Evolutionary conservation across 2,329 filamentous ascomycete genomes (phyloP), one percentile per base, ranked within the genome.

Genomic region (Ophiostoma pallidulum): DNA sequence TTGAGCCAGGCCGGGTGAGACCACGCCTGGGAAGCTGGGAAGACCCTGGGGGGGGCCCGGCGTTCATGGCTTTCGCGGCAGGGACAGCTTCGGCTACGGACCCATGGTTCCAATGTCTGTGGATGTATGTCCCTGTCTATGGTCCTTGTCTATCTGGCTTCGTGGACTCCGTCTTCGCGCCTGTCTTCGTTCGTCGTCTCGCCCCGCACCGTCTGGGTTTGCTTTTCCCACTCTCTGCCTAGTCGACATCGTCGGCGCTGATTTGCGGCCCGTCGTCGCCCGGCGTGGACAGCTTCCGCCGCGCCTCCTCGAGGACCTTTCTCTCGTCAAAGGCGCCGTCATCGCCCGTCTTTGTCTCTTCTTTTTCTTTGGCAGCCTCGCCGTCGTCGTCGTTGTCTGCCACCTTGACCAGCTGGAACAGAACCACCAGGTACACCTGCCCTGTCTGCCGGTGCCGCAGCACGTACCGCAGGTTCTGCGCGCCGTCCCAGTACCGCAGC

Each of bases 381-480:
- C 77, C 78, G 43, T 80, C 70, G 51, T 79, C 74, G 53, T 78
- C 72, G 29, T 78, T 72, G 31, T 83, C 73, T 40, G 86, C 80
- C 47, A 78, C 80, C 8, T 82, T 75, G 51, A 92, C 73, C 4
- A 96, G 70, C 16, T 82, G 84, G 62, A 97, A 91, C 5, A 88
- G 66, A 14, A 97, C 72, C 39, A 91, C 86, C 26, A 95, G 78
- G 57, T 95, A 86, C 14, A 86, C 75, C 29, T 86, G 76, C 41
- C 77, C 77, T 0, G 86, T 91, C 19, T 72, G 65, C 51, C 78
- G 79, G 65, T 96, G 86, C 61, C 90, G 91, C 60, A 97, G 75
- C 50, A 94, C 87, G 66, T 97, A 96, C 84, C 85, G 74, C 41
- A 88, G 66, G 12, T 78, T 78, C 66, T 90, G 84, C 66, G 89